Evolutionary conservation across 2,329 filamentous ascomycete species (phyloP), one percentile per base, ranked within the genome.

Genomic region (Pezicula rhizophila): DNA sequence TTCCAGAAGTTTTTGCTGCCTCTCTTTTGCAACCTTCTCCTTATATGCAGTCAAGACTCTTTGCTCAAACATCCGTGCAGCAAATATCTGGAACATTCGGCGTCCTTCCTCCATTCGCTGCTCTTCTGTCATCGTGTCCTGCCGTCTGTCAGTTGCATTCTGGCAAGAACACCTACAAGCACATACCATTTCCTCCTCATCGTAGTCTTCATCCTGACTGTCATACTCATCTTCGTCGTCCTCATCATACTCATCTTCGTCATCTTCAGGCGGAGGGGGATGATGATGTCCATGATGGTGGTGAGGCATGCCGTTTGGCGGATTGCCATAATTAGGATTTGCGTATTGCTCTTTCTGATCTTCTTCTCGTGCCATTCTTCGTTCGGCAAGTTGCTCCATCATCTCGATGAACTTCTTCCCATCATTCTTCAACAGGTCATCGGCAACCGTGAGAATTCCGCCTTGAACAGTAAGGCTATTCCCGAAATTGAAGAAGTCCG

Each of bases 371-470:
- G 91, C 89, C 92, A 99, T 96, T 61, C 93, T 83, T 61, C 92
- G 88, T 72, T 99, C 93, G 34, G 93, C 93, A 61, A 99, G 79
- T 72, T 97, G 92, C 69, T 99, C 93, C 93, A 99, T 99, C 93
- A 99, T 99, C 68, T 99, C 93, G 70, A 99, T 99, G 73, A 99
- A 99, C 65, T 96, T 95, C 70, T 95, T 96, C 63, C 93, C 93
- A 69, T 99, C 93, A 70, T 99, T 99, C 70, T 97, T 97, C 55
- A 99, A 80, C 57, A 99, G 78, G 71, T 99, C 93, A 75, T 99
- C 93, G 68, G 93, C 93, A 64, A 99, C 93, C 58, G 93, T 99
- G 67, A 99, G 83, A 70, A 99, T 96, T 66, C 93, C 95, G 75
- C 93, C 81, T 72, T 97, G 93, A 61, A 97, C 93, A 63, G 92